Conservation (phyloP, 2,329 filamentous ascomycete species). For the Pseudocercospora pini-densiflorae region DNA sequence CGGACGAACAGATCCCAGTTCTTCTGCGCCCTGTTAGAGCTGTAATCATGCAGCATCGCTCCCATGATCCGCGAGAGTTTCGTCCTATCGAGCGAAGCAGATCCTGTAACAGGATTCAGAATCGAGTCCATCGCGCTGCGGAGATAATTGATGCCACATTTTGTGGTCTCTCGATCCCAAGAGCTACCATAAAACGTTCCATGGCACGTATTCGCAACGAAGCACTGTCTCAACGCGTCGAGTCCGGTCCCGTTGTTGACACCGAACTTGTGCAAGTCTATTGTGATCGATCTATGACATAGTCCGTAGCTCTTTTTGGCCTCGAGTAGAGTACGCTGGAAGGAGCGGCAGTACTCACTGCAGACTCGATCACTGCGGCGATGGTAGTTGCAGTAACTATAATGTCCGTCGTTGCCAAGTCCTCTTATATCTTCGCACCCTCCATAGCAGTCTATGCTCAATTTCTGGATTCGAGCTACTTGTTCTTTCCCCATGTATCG, state of each 20-base stretch:
- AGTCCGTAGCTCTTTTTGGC: not conserved
- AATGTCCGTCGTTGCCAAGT: not conserved
- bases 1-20: too few relatives aligned
- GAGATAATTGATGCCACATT: too few relatives aligned
- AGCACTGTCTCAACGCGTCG: not conserved
- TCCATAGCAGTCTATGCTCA: not conserved
- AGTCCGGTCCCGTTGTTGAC: not conserved
- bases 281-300: not conserved
- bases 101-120: too few relatives aligned
- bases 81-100: too few relatives aligned
- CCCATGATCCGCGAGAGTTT: too few relatives aligned
- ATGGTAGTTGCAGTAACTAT: not conserved
- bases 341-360: not conserved
- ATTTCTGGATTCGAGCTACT: not conserved
- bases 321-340: not conserved
- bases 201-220: too few relatives aligned
- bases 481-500: not conserved
- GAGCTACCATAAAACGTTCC: too few relatives aligned
- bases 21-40: too few relatives aligned
- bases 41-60: too few relatives aligned
- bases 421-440: not conserved
- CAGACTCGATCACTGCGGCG: not conserved
- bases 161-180: too few relatives aligned
- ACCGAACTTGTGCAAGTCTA: not conserved
- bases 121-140: too few relatives aligned